A percentile compares a stretch with the other conserved stretches of the same genome.
These are phyloP conservation scores for Phalaenopsis hybrid DNA, from an alignment of 116 monocot genomes.

Conservation along the genomic window DNA sequence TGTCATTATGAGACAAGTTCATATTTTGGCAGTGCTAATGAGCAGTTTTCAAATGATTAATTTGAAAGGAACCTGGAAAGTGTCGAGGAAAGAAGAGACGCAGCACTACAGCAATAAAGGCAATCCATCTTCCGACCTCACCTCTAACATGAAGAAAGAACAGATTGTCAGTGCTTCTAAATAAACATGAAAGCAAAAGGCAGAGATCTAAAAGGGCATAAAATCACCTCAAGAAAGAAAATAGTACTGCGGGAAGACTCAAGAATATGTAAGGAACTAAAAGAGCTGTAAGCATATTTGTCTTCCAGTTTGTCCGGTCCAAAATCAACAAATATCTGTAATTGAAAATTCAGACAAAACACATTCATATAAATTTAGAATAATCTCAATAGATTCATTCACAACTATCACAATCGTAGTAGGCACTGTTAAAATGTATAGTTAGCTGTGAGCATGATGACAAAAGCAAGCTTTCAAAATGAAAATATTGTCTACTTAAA, in stretches of 20 bases:
- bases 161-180: background rate
- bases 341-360: background rate
- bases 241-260: conserved; percentile 32
- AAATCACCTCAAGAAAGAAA: conserved; percentile 39
- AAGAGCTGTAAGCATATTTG: too few relatives aligned
- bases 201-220: background rate
- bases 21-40: background rate
- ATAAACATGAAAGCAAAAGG: background rate
- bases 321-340: conserved; percentile 50
- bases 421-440: background rate
- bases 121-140: conserved; percentile 47
- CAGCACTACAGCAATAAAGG: conserved; percentile 38
- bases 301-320: conserved; percentile 56
- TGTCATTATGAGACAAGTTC: background rate
- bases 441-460: background rate
- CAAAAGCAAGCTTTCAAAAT: background rate
- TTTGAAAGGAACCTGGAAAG: conserved; percentile 34
- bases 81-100: conserved; percentile 51
- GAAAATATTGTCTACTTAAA: background rate
- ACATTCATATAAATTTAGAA: background rate
- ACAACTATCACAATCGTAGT: background rate
- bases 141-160: conserved; percentile 24
- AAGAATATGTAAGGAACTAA: conserved; percentile 31
- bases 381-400: background rate
- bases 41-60: background rate